These are phyloP conservation scores for Kodamaea kaohsiungensis DNA, from an alignment of 805 yeast genomes.

Conservation along the genomic window DNA sequence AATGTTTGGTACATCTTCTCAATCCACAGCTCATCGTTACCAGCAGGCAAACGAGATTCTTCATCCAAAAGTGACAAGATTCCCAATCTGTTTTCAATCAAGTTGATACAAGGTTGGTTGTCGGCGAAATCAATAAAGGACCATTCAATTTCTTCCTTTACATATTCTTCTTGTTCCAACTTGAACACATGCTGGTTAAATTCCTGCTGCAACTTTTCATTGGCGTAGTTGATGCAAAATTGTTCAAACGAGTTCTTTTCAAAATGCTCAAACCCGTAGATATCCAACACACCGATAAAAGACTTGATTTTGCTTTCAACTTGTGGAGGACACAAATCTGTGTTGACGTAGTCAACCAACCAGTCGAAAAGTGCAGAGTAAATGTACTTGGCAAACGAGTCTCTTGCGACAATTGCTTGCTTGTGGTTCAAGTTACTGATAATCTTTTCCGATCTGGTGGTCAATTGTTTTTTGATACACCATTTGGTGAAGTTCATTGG, in stretches of 20 bases:
- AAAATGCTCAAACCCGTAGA: slow-evolving; percentile 96
- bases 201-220: slow-evolving; percentile 95
- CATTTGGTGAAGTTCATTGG: slow-evolving; percentile 77
- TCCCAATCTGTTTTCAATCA: slow-evolving; percentile 89
- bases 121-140: slow-evolving; percentile 93
- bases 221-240: slow-evolving; percentile 95
- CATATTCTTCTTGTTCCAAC: slow-evolving; percentile 93
- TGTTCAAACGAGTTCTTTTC: slow-evolving; percentile 94
- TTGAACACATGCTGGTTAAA: slow-evolving; percentile 97
- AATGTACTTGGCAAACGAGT: slow-evolving; percentile 94
- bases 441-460: slow-evolving; percentile 90
- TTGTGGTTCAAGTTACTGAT: slow-evolving; percentile 76
- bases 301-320: slow-evolving; percentile 59
- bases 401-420: slow-evolving; percentile 89
- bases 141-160: slow-evolving; percentile 93
- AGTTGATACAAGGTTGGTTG: slow-evolving; percentile 93
- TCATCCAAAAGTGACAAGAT: slow-evolving; percentile 87
- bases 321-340: slow-evolving; percentile 76
- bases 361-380: slow-evolving; percentile 93
- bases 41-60: slow-evolving; percentile 92
- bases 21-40: slow-evolving; percentile 89
- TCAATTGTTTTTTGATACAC: slow-evolving; percentile 89
- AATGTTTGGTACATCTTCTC: slow-evolving; percentile 86
- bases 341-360: slow-evolving; percentile 84
- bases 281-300: slow-evolving; percentile 95